Evolutionary conservation across 192 early-diverging fungal species (phyloP), one percentile per base, ranked within the genome.

Genomic region (Jimgerdemannia flammicorona): DNA sequence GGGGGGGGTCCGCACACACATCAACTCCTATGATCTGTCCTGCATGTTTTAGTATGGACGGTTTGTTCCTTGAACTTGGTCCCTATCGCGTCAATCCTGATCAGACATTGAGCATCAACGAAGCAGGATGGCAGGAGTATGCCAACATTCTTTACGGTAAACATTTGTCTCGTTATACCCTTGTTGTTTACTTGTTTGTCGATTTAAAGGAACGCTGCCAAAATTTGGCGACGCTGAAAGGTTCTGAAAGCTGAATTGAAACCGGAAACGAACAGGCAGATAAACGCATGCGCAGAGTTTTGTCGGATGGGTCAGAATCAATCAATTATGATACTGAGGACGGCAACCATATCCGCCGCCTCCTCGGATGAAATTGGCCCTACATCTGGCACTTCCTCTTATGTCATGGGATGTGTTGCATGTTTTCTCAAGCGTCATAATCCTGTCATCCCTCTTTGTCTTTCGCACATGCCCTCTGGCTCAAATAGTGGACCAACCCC

Each of bases 51-150:
- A 89, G 88, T 69, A 90, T 90, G 81, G 90, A 91, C 80, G 90
- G 90, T 43, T 73, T 89, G 66, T 91, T 91, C 77, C 77, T 91
- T 54, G 90, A 91, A 66, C 84, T 79, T 75, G 90, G 88, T 64
- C 87, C 88, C 39, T 82, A 81, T 67, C 78, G 87, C 44, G 78
- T 89, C 18, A 77, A 87, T 41, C 70, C 71, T 4, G 78, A 88
- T 71, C 44, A 79, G 14, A 69, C 78, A 3, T 69, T 91, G 3
- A 77, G 72, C 8, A 64, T 81, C 39, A 87, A 82, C 66, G 66
- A 79, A 43, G 83, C 84, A 17, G 85, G 81, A 40, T 91, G 90
- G 90, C 80, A 87, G n/a, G 78, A 88, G 63, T 85, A 84, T 85
- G 87, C 90, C 7, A 90, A 87, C 43, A 72, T 89, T 20, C 72